phyloP scores from a whole-genome alignment of 805 yeast species.

The Zygosaccharomyces siamensis region DNA sequence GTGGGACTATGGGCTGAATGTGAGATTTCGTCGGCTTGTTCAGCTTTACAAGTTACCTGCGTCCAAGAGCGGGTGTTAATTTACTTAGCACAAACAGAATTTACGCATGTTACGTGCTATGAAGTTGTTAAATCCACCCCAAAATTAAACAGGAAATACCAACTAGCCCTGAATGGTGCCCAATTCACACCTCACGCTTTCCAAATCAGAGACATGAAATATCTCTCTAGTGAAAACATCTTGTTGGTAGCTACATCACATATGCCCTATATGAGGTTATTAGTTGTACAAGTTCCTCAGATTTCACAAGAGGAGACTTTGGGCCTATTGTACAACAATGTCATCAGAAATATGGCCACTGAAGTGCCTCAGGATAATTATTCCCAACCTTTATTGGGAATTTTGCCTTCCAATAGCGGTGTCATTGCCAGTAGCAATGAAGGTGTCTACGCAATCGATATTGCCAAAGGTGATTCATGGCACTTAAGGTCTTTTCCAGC shows the following conservation, averaged over 20 bases:
- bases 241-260: constrained; percentile 71
- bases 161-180: constrained; percentile 63
- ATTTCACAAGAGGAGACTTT: constrained; percentile 33
- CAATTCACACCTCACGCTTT: constrained; percentile 64
- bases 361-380: constrained; percentile 26
- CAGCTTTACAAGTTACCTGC: constrained; percentile 42
- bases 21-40: constrained; percentile 47
- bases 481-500: constrained; percentile 25
- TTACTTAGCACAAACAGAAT: constrained; percentile 55
- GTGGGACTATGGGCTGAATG: constrained; percentile 21
- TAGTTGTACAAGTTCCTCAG: constrained; percentile 48
- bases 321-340: constrained; percentile 24
- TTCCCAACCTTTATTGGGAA: constrained; percentile 29
- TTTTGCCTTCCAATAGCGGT: constrained; percentile 18
- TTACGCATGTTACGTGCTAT: constrained; percentile 51
- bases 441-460: constrained; percentile 29
- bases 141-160: constrained; percentile 5
- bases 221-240: constrained; percentile 7
- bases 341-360: constrained; percentile 29
- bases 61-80: constrained; percentile 32
- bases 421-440: constrained; percentile 26
- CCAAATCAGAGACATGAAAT: constrained; percentile 27
- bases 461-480: constrained; percentile 30
- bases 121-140: constrained; percentile 3
- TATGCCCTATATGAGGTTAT: constrained; percentile 67